Conservation (phyloP, 1,284 basidiomycete species). For the Irpex lacteus region DNA sequence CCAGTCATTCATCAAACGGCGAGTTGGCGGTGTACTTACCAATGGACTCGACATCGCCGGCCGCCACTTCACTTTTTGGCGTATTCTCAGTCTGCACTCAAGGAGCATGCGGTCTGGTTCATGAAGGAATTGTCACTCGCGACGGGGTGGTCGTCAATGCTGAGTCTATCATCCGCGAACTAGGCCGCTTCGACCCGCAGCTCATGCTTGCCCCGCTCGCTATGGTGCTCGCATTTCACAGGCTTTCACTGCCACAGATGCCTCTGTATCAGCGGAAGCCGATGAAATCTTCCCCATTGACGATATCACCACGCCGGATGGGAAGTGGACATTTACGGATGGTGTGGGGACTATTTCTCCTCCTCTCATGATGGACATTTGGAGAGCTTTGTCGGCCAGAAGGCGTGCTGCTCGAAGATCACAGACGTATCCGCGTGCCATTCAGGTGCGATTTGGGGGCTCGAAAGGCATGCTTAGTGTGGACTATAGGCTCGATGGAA, state of each 20-base stretch:
- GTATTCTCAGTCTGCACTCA: conserved; percentile 54
- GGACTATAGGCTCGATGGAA: conserved; percentile 50
- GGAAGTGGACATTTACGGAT: conserved; percentile 56
- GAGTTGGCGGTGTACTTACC: conserved; percentile 41
- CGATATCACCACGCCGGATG: conserved; percentile 41
- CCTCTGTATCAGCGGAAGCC: conserved; percentile 47
- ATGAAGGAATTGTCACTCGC: conserved; percentile 39
- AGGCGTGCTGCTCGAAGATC: conserved; percentile 35
- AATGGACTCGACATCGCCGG: conserved; percentile 49
- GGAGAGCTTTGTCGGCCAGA: conserved; percentile 37
- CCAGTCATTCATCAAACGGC: conserved; percentile 38
- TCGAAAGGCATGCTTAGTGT: conserved; percentile 71
- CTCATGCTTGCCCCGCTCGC: conserved; percentile 63
- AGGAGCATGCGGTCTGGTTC: conserved; percentile 58
- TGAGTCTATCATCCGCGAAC: conserved; percentile 42
- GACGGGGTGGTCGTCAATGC: conserved; percentile 37
- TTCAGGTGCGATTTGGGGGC: conserved; percentile 60
- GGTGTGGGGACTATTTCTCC: conserved; percentile 67
- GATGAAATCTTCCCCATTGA: conserved; percentile 44
- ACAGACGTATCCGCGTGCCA: conserved; percentile 43
- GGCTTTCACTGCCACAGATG: conserved; percentile 71
- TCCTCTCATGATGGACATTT: conserved; percentile 53
- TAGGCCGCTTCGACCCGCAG: conserved; percentile 52
- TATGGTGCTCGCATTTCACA: conserved; percentile 71
- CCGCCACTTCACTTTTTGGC: conserved; percentile 55